Percentiles rank a stretch among this genome's conserved stretches.
Evolutionary conservation across 306 rosid genomes (phyloP).

Genomic region (Delonix regia): DNA sequence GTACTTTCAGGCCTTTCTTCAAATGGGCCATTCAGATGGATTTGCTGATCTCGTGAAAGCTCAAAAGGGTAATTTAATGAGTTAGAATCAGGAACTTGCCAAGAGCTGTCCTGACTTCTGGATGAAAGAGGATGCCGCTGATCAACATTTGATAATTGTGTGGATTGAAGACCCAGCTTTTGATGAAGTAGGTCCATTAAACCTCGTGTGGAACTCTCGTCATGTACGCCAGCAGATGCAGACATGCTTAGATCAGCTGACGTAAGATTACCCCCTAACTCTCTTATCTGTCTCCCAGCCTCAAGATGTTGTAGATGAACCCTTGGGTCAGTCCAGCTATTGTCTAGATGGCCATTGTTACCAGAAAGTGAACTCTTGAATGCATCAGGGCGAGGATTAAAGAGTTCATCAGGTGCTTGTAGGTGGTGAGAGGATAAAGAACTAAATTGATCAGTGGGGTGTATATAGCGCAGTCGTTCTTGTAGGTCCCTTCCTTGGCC

Average conservation of each 20-base stretch:
- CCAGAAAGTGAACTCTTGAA: slow-evolving; percentile 49
- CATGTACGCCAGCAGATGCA: slow-evolving; percentile 49
- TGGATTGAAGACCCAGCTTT: slow-evolving; percentile 48
- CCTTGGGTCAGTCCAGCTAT: slow-evolving; percentile 50
- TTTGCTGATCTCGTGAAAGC: slow-evolving; percentile 52
- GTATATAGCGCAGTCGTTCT: slow-evolving; percentile 47
- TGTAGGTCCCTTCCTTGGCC: slow-evolving; percentile 52
- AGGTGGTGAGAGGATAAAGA: slow-evolving; percentile 51
- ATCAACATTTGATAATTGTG: slow-evolving; percentile 50
- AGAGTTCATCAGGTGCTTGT: slow-evolving; percentile 52
- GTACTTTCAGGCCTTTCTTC: slow-evolving; percentile 46
- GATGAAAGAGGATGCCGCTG: slow-evolving; percentile 58
- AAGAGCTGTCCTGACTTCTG: slow-evolving; percentile 49
- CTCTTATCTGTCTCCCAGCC: slow-evolving; percentile 54
- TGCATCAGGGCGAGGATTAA: slow-evolving; percentile 48
- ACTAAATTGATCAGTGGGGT: slow-evolving; percentile 50
- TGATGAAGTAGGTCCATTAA: slow-evolving; percentile 59
- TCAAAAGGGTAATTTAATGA: slow-evolving; percentile 53
- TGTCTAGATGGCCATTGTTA: slow-evolving; percentile 53
- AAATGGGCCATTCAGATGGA: slow-evolving; percentile 48
- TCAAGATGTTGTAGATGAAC: slow-evolving; percentile 53
- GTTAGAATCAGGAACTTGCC: slow-evolving; percentile 49
- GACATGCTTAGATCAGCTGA: slow-evolving; percentile 50
- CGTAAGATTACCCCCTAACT: slow-evolving; percentile 39
- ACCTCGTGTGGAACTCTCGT: slow-evolving; percentile 52